Evolutionary conservation across 495 filamentous ascomycete species (phyloP), one percentile per base, ranked within the genome.

Genomic region (Lophium mytilinum): DNA sequence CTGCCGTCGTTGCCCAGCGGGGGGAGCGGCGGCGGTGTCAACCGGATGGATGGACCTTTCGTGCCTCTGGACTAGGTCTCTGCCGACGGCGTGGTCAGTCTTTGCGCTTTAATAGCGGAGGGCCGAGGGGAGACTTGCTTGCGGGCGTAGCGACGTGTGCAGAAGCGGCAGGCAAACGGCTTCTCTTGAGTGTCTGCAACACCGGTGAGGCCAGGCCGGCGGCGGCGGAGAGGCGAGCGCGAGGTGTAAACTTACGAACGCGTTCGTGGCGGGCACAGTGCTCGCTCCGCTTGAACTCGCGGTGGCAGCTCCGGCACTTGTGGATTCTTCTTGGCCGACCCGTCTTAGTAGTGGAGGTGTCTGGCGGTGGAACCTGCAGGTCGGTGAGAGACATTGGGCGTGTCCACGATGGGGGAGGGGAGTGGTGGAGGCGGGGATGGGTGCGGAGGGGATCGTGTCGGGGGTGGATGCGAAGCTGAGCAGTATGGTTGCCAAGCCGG

Each of bases 31-130:
- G 3, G 24, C 24, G 24, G 24, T 30, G 24, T 30, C 24, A 6
- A 30, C 1, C 15, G 41, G 41, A n/a, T 45, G 41, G 19, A 45
- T 15, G 19, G 41, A 45, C 19, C 41, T 45, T 30, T 59, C 56
- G 42, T 59, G 56, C 48, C 56, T 52, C 39, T 59, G 53, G 3
- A 59, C 56, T 1, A 59, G 50, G 41, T 59, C 56, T 24, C 55
- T 58, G 8, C 12, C 3, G 24, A 12, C n/a, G n/a, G 19, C 9
- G 39, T 58, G 50, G 52, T 47, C 30, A 21, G 35, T 15, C 1
- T 18, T 11, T 37, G 15, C 17, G 30, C 43, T 30, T 3, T 3
- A 35, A 4, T 34, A 8, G 14, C 19, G 8, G 6, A 45, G 41
- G 15, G 15, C 15, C 9, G 11, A 33, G 24, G 30, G 11, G 36